Percentiles rank a stretch among this genome's conserved stretches.
phyloP scores from a whole-genome alignment of 2,329 filamentous ascomycete genomes.

The Hortaea werneckii region DNA sequence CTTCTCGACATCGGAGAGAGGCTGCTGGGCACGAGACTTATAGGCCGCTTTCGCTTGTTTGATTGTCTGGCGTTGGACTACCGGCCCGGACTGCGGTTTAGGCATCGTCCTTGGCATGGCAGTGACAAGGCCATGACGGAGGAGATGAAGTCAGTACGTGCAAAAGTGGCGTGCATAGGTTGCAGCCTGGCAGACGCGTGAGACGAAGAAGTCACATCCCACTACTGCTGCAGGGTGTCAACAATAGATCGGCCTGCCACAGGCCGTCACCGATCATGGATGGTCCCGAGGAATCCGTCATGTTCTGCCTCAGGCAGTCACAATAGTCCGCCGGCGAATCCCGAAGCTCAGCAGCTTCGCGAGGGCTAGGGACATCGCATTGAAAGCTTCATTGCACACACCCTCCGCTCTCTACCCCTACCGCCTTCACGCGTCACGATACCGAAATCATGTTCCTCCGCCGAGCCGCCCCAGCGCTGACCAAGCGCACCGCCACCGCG shows the following conservation, averaged over 20 bases:
- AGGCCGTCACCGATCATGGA: too few relatives aligned
- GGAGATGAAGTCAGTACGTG: too few relatives aligned
- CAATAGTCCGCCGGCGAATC: not conserved
- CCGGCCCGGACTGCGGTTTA: not conserved
- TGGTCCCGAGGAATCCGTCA: too few relatives aligned
- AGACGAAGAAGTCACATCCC: too few relatives aligned
- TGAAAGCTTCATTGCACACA: too few relatives aligned
- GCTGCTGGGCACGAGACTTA: conserved; percentile 22
- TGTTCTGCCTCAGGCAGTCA: not conserved
- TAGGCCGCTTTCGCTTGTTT: conserved; percentile 29
- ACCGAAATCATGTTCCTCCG: conserved; percentile 32
- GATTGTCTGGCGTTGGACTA: conserved; percentile 16
- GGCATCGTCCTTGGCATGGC: not conserved
- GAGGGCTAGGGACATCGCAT: not conserved
- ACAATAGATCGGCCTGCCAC: too few relatives aligned
- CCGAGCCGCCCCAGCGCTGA: conserved; percentile 39
- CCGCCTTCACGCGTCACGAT: not conserved
- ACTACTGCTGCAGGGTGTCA: too few relatives aligned
- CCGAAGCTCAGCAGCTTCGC: not conserved
- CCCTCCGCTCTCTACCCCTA: not conserved
- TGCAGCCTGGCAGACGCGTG: too few relatives aligned
- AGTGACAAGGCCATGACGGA: too few relatives aligned
- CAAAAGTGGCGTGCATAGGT: too few relatives aligned
- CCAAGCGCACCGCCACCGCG: conserved; percentile 29
- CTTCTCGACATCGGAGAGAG: conserved; percentile 22